Conservation (phyloP, 2,329 filamentous ascomycete species). For the Colletotrichum somersetense region DNA sequence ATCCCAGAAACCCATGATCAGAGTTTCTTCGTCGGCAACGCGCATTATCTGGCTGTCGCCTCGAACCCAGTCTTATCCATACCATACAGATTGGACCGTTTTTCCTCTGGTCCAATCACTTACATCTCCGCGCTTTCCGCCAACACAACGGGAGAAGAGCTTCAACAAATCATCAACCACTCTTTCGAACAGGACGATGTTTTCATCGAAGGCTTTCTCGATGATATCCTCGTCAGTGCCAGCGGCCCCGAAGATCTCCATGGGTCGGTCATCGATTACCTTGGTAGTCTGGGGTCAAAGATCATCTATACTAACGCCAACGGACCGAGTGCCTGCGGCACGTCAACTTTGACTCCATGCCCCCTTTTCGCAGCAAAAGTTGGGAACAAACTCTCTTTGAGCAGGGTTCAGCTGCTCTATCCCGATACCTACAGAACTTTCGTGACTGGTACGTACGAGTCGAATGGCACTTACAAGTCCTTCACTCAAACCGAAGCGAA, state of each 20-base stretch:
- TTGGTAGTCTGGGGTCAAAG: neutral
- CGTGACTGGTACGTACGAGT: slow-evolving; percentile 26
- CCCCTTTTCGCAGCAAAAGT: neutral
- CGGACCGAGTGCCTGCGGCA: slow-evolving; percentile 1
- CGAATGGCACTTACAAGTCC: slow-evolving; percentile 23
- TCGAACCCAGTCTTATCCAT: neutral
- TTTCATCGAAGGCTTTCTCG: neutral
- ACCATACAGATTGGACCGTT: neutral
- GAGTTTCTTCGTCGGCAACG: neutral
- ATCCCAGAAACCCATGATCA: slow-evolving; percentile 1
- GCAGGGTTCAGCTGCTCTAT: slow-evolving; percentile 12
- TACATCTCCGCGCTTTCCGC: slow-evolving; percentile 3
- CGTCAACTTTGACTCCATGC: neutral
- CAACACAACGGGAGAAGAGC: slow-evolving; percentile 2
- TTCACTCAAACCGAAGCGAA: neutral
- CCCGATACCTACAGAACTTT: slow-evolving; percentile 25
- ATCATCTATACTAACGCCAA: neutral
- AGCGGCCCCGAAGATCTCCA: neutral
- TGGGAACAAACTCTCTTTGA: neutral
- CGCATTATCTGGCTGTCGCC: neutral
- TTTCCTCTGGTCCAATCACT: neutral
- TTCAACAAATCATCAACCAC: neutral
- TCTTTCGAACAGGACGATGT: neutral
- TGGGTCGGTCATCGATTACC: slow-evolving; percentile 7
- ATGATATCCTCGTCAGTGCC: neutral